A percentile compares a stretch with the other conserved stretches of the same genome.
Evolutionary conservation across 352 stramenopile genomes (phyloP).

Genomic region (Phytophthora capsici): DNA sequence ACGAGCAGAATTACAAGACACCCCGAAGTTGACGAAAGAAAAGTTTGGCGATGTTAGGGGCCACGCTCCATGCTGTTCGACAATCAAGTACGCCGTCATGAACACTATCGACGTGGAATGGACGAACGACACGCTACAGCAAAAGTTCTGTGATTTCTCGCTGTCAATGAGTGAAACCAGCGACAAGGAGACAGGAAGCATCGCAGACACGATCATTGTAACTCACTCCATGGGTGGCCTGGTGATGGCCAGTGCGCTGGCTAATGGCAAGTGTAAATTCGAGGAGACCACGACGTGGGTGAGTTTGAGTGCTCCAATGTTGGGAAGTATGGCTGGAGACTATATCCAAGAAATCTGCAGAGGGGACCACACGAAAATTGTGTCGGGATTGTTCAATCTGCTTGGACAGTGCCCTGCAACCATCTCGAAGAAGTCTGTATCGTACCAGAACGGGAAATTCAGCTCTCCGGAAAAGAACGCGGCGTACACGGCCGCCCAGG

Average conservation of each 20-base stretch:
- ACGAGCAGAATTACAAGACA: slow-evolving; percentile 14
- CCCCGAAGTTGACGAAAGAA: background rate
- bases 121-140: slow-evolving; percentile 14
- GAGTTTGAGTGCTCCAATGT: slow-evolving; percentile 22
- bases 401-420: slow-evolving; percentile 7
- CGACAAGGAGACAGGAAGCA: background rate
- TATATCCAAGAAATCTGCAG: slow-evolving; percentile 8
- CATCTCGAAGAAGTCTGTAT: slow-evolving; percentile 3
- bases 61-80: slow-evolving; percentile 23
- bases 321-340: slow-evolving; percentile 29
- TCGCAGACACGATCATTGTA: slow-evolving; percentile 25
- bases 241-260: slow-evolving; percentile 19
- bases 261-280: slow-evolving; percentile 20
- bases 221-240: slow-evolving; percentile 35
- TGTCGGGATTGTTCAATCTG: background rate
- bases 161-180: slow-evolving; percentile 21
- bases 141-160: slow-evolving; percentile 26
- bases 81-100: slow-evolving; percentile 21
- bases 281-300: slow-evolving; percentile 22
- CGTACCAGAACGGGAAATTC: slow-evolving; percentile 16
- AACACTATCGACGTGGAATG: slow-evolving; percentile 18
- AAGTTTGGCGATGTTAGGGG: slow-evolving; percentile 20
- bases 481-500: slow-evolving; percentile 15
- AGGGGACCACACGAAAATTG: background rate
- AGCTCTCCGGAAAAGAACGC: slow-evolving; percentile 1